These are phyloP conservation scores for Scheffersomyces spartinae DNA, from an alignment of 805 yeast species.

Conservation along the genomic window DNA sequence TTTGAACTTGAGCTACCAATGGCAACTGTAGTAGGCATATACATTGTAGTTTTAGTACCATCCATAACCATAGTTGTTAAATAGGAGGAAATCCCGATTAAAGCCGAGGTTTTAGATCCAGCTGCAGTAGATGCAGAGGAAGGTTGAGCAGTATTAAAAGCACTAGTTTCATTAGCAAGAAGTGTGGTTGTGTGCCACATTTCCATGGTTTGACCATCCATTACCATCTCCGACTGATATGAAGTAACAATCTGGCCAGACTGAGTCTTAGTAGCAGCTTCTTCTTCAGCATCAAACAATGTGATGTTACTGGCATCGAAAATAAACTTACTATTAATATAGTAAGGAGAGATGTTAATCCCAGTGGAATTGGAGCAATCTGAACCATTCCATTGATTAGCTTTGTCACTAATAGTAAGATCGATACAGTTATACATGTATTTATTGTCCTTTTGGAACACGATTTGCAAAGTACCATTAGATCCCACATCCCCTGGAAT, in stretches of 20 bases:
- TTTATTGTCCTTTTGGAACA: conserved; percentile 8
- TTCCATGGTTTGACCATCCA: too few relatives aligned
- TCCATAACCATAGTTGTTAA: conserved; percentile 1
- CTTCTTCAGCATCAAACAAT: conserved; percentile 1
- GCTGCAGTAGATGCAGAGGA: too few relatives aligned
- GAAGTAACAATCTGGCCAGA: too few relatives aligned
- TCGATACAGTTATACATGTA: conserved; percentile 18
- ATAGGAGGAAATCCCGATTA: too few relatives aligned
- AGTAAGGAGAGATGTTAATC: conserved; percentile 1
- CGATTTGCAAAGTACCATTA: conserved; percentile 16
- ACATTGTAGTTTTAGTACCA: conserved; percentile 1
- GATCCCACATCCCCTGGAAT: conserved; percentile 8
- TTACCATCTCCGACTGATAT: too few relatives aligned
- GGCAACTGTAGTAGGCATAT: not conserved
- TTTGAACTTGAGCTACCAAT: too few relatives aligned
- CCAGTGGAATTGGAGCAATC: conserved; percentile 14
- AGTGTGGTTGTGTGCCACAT: too few relatives aligned
- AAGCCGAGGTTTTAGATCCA: too few relatives aligned
- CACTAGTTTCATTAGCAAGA: too few relatives aligned
- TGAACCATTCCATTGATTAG: conserved; percentile 10
- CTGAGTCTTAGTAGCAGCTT: too few relatives aligned
- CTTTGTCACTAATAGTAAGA: conserved; percentile 11
- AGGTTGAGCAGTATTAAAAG: too few relatives aligned
- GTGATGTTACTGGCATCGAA: conserved; percentile 3
- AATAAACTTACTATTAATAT: conserved; percentile 3